Base-by-base conservation (phyloP, 768 basidiomycete genomes). In the Pulveroboletus sp. region DNA sequence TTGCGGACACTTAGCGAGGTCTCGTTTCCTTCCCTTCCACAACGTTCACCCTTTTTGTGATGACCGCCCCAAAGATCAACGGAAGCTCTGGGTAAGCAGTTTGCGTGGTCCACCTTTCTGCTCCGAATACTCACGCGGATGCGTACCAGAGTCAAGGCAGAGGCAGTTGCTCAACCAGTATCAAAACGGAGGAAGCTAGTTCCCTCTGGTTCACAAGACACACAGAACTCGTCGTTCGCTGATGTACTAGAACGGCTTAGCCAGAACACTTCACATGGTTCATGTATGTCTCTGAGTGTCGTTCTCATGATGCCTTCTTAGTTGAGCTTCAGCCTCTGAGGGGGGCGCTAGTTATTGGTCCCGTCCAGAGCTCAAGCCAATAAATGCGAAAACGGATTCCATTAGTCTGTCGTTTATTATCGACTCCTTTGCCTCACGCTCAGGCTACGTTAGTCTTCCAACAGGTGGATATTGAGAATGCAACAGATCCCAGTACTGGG, bases 381-480 rank as follows among this genome's bases (percentile, higher is more conserved):
- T 94, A 6, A 71, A 89, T 56, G 73, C 76, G 43, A 78, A 79
- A 57, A 75, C 60, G 48, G 85, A 94, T 60, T 69, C 75, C 5
- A 84, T 96, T 50, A 70, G 93, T 91, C 35, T 50, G 83, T 59
- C 30, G 10, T 46, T 17, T 47, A 15, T 33, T 27, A 8, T 18
- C 11, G 2, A 6, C 11, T 14, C 12, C 9, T 36, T 28, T 10
- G 30, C 32, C 33, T 40, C 26, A 8, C 36, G 39, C 18, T 49
- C 27, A 57, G 12, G 24, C 8, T 26, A 8, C 24, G 5, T 27
- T 31, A 94, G 92, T 88, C 15, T 98, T 98, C 60, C 96, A 99
- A 66, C 96, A 98, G 68, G 94, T 95, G 51, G 96, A 98, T 56
- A 77, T 98, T 8, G 92, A 95, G 56, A 78, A 85, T 49, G 76